Conservation (phyloP, 2,329 filamentous ascomycete genomes). For the Phoma sp. region DNA sequence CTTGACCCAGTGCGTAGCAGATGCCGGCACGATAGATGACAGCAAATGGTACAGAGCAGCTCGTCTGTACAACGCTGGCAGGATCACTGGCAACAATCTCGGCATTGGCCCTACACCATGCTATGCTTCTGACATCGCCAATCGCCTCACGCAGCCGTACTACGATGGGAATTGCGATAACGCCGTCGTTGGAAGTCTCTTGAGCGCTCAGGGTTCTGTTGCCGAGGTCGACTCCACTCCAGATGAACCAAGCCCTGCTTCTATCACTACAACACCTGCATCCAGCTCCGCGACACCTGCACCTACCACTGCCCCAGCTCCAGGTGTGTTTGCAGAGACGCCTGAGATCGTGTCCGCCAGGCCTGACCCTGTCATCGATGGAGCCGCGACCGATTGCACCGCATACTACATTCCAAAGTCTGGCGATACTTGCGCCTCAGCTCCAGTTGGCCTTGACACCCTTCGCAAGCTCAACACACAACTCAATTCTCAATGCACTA, state of each 20-base stretch:
- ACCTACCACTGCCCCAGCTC: neutral
- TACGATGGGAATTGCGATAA: too few species aligned
- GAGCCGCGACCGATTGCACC: constrained; percentile 33
- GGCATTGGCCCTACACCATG: constrained; percentile 54
- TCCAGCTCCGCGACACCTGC: neutral
- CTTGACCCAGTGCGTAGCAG: constrained; percentile 47
- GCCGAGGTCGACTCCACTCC: neutral
- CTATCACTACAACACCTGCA: neutral
- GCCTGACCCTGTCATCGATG: constrained; percentile 15
- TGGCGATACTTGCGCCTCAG: constrained; percentile 41
- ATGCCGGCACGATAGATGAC: constrained; percentile 39
- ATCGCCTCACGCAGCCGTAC: too few species aligned
- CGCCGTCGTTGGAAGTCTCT: constrained; percentile 7
- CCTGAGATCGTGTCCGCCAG: neutral
- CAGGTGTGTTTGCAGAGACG: too few species aligned
- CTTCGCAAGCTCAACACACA: constrained; percentile 40
- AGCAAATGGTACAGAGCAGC: constrained; percentile 55
- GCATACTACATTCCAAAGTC: constrained; percentile 39
- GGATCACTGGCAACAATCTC: constrained; percentile 43
- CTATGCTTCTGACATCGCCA: constrained; percentile 60
- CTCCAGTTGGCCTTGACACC: constrained; percentile 35
- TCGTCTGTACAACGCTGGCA: constrained; percentile 60
- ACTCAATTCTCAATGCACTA: constrained; percentile 41
- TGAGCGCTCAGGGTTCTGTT: constrained; percentile 6
- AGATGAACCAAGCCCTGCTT: constrained; percentile 3